Evolutionary conservation across 2,329 filamentous ascomycete genomes (phyloP).

Genomic region (Aschersonia sp.): DNA sequence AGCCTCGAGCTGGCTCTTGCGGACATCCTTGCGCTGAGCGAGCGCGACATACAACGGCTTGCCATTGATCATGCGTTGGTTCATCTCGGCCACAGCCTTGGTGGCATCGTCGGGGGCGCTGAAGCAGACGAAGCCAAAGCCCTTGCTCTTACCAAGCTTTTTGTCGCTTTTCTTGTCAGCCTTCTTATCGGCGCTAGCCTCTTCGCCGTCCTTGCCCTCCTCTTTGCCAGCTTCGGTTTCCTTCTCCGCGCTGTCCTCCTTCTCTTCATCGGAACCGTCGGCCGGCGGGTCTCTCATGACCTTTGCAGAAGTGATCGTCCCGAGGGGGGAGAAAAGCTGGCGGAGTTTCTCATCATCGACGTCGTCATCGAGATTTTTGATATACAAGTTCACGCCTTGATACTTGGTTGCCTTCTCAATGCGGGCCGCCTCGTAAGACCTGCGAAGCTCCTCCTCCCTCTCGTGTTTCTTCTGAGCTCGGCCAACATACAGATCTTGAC

Average conservation of each 20-base stretch:
- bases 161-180: conserved; percentile 42
- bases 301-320: conserved; percentile 95
- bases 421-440: conserved; percentile 94
- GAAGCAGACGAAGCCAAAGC: conserved; percentile 99
- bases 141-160: conserved; percentile 95
- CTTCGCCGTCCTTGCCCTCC: conserved; percentile 27
- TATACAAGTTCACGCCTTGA: conserved; percentile 97
- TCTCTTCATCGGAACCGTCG: conserved; percentile 39
- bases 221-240: conserved; percentile 34
- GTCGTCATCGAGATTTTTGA: conserved; percentile 97
- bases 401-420: conserved; percentile 99
- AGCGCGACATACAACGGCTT: conserved; percentile 97
- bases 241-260: conserved; percentile 36
- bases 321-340: conserved; percentile 79
- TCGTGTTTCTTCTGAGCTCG: conserved; percentile 99
- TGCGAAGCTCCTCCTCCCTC: conserved; percentile 97
- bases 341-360: conserved; percentile 97
- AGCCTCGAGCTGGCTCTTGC: conserved; percentile 97
- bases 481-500: conserved; percentile 93
- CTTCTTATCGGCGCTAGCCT: conserved; percentile 39
- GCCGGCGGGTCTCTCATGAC: conserved; percentile 79
- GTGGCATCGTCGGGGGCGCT: conserved; percentile 98
- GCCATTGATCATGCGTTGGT: conserved; percentile 94
- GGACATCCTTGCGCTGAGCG: conserved; percentile 98
- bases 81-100: conserved; percentile 98